Evolutionary conservation across 331 rosid genomes (phyloP).

Genomic region (Telfairia occidentalis): DNA sequence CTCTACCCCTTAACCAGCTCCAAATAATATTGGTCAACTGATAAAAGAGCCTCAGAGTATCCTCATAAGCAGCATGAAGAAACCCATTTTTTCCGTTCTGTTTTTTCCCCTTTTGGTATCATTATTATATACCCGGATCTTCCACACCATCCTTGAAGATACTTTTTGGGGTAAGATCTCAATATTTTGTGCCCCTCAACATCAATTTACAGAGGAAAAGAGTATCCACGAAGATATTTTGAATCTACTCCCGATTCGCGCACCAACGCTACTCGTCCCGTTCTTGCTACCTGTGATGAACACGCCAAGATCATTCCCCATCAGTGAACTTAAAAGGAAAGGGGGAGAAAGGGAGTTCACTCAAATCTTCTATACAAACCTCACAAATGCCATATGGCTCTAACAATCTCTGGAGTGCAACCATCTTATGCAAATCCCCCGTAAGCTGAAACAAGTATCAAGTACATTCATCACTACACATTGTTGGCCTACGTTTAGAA

Average conservation of each 20-base stretch:
- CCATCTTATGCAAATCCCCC: slow-evolving; percentile 92
- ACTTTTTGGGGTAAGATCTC: not conserved
- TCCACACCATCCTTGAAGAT: not conserved
- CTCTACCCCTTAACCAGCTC: not conserved
- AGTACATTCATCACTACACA: slow-evolving; percentile 15
- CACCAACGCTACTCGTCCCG: slow-evolving; percentile 69
- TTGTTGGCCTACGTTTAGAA: not conserved
- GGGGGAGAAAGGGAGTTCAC: not conserved
- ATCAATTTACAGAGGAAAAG: slow-evolving; percentile 44
- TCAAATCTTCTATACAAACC: slow-evolving; percentile 41
- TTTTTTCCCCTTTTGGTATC: not conserved
- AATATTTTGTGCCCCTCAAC: not conserved
- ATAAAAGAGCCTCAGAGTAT: not conserved
- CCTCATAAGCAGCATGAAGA: not conserved
- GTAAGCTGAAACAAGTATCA: slow-evolving; percentile 47
- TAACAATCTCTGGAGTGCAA: slow-evolving; percentile 80
- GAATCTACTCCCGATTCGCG: slow-evolving; percentile 93
- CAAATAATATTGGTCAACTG: not conserved
- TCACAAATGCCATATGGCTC: slow-evolving; percentile 96
- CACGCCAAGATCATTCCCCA: not conserved
- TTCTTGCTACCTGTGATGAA: slow-evolving; percentile 67
- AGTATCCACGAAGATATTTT: slow-evolving; percentile 71
- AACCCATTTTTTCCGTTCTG: too few relatives aligned
- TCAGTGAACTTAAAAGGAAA: not conserved
- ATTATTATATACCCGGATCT: not conserved